Evolutionary conservation across 352 stramenopile species (phyloP).

Genomic region (Saprolegnia diclina): DNA sequence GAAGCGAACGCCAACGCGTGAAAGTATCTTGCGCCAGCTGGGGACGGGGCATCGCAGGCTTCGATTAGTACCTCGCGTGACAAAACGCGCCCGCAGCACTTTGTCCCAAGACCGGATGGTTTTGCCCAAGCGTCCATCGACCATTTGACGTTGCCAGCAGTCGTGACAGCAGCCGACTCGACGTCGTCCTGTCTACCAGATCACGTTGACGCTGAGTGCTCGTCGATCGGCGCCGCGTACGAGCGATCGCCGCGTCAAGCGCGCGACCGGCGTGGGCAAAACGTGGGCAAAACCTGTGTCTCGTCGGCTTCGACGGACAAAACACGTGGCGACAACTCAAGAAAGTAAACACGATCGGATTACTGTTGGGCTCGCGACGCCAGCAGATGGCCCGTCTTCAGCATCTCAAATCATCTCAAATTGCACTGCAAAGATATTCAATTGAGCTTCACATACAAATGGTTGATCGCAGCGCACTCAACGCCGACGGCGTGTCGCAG

Average conservation of each 20-base stretch:
- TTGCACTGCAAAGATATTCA: neutral
- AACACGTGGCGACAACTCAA: neutral
- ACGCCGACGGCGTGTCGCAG: neutral
- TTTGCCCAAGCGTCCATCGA: no score
- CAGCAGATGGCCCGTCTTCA: neutral
- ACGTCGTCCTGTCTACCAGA: no score
- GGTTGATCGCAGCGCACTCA: neutral
- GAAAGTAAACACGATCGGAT: neutral
- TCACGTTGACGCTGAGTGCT: no score
- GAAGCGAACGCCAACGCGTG: no score
- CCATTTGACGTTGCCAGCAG: no score
- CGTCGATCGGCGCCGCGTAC: no score
- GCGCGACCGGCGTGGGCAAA: neutral
- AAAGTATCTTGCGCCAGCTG: neutral
- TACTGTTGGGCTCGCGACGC: neutral
- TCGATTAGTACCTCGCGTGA: neutral
- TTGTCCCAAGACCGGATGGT: neutral
- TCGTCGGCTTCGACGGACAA: no score
- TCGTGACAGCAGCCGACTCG: no score
- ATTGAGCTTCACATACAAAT: conserved; percentile 1
- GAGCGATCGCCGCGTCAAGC: no score
- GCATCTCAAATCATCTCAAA: neutral
- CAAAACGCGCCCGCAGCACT: neutral
- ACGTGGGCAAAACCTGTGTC: neutral
- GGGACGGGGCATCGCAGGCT: neutral